Evolutionary conservation across 2,329 filamentous ascomycete genomes (phyloP).

Genomic region (Sarocladium brachiariae): DNA sequence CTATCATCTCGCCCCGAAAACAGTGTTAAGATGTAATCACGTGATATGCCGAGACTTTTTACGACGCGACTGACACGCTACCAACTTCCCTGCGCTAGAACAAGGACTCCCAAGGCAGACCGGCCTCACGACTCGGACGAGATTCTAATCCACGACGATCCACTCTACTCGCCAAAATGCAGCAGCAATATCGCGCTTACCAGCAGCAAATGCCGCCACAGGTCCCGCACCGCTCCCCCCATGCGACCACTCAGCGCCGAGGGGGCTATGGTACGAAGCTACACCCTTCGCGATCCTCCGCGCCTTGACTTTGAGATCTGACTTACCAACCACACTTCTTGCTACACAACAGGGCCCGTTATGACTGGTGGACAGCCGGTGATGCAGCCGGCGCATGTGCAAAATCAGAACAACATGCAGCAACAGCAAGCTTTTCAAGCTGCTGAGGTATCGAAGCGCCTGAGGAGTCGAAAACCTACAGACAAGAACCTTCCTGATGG

Average conservation of each 20-base stretch:
- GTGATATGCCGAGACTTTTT: conserved; percentile 18
- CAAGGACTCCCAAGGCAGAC: conserved; percentile 12
- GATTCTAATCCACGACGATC: conserved; percentile 10
- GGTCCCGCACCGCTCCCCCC: conserved; percentile 41
- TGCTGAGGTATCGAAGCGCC: conserved; percentile 63
- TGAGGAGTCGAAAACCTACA: conserved; percentile 72
- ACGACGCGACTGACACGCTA: conserved; percentile 4
- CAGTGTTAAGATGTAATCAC: conserved; percentile 12
- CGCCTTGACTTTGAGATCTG: conserved; percentile 4
- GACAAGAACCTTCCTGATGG: conserved; percentile 93
- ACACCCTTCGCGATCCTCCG: conserved; percentile 4
- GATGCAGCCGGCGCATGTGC: conserved; percentile 38
- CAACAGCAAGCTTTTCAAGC: conserved; percentile 40
- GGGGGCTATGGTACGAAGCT: conserved; percentile 44
- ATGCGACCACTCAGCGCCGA: conserved; percentile 41
- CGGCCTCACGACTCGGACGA: conserved; percentile 9
- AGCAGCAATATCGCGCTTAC: conserved; percentile 46
- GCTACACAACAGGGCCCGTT: conserved; percentile 3
- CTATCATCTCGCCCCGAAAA: too few species aligned
- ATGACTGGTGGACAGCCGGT: conserved; percentile 9
- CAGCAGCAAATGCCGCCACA: conserved; percentile 42
- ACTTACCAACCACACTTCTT: conserved; percentile 9
- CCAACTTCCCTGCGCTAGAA: conserved; percentile 10
- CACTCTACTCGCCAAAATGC: conserved; percentile 33
- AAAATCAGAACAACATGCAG: conserved; percentile 28